A percentile compares a stretch with the other conserved stretches of the same genome.
These are phyloP conservation scores for Phytophthora cactorum DNA, from an alignment of 352 stramenopile genomes.

Conservation along the genomic window DNA sequence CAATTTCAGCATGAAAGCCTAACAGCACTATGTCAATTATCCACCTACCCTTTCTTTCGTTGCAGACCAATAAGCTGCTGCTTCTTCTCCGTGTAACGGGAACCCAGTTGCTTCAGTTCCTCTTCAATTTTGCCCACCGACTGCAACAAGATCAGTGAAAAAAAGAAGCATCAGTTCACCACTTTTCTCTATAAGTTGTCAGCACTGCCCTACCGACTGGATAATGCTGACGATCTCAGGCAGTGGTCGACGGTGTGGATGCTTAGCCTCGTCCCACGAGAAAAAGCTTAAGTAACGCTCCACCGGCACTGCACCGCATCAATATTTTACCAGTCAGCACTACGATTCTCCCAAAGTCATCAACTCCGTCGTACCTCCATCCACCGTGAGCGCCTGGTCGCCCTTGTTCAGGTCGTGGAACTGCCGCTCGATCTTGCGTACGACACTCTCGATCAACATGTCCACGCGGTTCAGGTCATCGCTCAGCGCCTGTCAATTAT, in stretches of 20 bases:
- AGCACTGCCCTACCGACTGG: slow-evolving; percentile 68
- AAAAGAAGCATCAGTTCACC: slow-evolving; percentile 5
- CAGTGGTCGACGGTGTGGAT: slow-evolving; percentile 95
- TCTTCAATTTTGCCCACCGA: slow-evolving; percentile 96
- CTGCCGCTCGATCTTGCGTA: slow-evolving; percentile 98
- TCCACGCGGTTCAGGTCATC: slow-evolving; percentile 98
- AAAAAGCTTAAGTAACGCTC: slow-evolving; percentile 97
- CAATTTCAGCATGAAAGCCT: neutral
- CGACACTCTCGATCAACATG: slow-evolving; percentile 93
- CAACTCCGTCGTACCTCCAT: slow-evolving; percentile 54
- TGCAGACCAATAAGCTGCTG: slow-evolving; percentile 89
- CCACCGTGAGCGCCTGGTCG: slow-evolving; percentile 84
- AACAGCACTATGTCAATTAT: neutral
- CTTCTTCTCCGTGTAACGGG: slow-evolving; percentile 95
- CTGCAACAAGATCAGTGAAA: slow-evolving; percentile 33
- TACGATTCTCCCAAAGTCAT: neutral
- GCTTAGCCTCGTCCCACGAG: slow-evolving; percentile 98
- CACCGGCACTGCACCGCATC: slow-evolving; percentile 75
- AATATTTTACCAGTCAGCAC: slow-evolving; percentile 3
- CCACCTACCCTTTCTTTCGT: slow-evolving; percentile 90
- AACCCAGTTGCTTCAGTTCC: slow-evolving; percentile 95
- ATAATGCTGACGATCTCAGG: slow-evolving; percentile 97
- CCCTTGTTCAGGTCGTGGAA: slow-evolving; percentile 94
- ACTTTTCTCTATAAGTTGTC: neutral
- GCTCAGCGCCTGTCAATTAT: slow-evolving; percentile 61